Evolutionary conservation across 1,284 basidiomycete genomes (phyloP).

Genomic region (Trichosporon coremiiforme): DNA sequence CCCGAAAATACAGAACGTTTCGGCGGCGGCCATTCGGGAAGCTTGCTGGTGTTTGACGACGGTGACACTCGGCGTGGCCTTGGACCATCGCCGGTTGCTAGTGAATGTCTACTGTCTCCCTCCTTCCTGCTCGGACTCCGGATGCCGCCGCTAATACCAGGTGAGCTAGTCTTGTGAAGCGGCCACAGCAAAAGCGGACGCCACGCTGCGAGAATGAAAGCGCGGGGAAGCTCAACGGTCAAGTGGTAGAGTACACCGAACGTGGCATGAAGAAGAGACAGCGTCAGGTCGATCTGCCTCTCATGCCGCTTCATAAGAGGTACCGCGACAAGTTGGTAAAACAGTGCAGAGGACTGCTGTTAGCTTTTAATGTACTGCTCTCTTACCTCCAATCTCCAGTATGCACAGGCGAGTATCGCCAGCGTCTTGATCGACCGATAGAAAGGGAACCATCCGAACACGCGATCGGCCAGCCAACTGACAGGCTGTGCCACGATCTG

Average conservation of each 20-base stretch:
- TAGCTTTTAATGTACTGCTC: not conserved
- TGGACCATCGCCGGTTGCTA: no score
- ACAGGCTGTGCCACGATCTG: constrained; percentile 34
- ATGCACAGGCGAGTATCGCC: constrained; percentile 31
- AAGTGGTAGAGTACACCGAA: constrained; percentile 33
- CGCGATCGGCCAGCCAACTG: constrained; percentile 24
- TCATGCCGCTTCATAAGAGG: constrained; percentile 41
- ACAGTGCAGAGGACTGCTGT: constrained; percentile 35
- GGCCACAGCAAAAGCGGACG: not conserved
- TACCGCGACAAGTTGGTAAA: constrained; percentile 34
- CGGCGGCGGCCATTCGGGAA: constrained; percentile 3
- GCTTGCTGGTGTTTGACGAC: not conserved
- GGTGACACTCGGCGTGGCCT: not conserved
- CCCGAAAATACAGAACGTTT: constrained; percentile 9
- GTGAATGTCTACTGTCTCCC: no score
- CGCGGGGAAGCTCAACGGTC: constrained; percentile 18
- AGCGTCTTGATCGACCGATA: constrained; percentile 39
- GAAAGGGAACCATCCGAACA: constrained; percentile 47
- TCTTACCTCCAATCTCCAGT: constrained; percentile 37
- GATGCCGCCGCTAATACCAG: no score
- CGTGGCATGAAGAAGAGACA: constrained; percentile 38
- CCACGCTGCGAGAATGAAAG: not conserved
- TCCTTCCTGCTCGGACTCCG: no score
- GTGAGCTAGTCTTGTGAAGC: no score
- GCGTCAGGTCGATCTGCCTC: constrained; percentile 44